Base-by-base conservation (phyloP, 441 rosid species). In the Euphorbia celastroides region DNA sequence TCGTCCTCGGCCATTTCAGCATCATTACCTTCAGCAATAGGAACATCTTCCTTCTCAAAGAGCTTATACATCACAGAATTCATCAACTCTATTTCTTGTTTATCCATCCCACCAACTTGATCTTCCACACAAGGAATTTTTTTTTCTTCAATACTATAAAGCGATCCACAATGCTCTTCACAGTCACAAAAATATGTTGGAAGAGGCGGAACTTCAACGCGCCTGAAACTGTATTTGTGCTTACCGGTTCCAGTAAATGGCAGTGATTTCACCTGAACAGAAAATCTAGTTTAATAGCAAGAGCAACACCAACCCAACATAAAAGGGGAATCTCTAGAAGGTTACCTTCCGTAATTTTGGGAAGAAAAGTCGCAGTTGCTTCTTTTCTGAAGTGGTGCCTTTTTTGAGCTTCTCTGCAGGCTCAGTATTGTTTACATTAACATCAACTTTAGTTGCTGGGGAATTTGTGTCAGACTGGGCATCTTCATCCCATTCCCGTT, bases 211-310 rank as follows among this genome's bases (percentile, higher is more conserved):
- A 75, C 80, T 62, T 76, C 75, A 56, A 87, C 79, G 57, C 88
- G 88, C 70, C 90, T 86, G 75, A 91, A 89, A 63, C 97, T 91
- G 79, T 91, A 91, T 59, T 78, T 91, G 76, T 88, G 97, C 80
- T 89, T 94, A 10, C 97, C 97, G 44, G 89, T 85, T 74, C 99
- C 99, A 74, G 63, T 78, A 19, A 85, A 70, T 57, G 96, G 91
- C 80, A 89, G 48, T 57, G 85, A 48, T 76, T 89, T 91, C 72
- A 92, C 71, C 96, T 91, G 78, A 70, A 82, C 16, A 67, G 64
- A 52, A 70, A 31, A 51, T 61, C 23, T 34, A 14, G 1, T 16
- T 66, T 20, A 41, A 55, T n/a, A 27, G 20, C 3, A 42, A 14
- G 7, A 17, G 48, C 31, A 28, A 17, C 32, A 25, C 19, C 36